Base-by-base conservation (phyloP, 768 basidiomycete genomes). In the Tephrocybe rancida region DNA sequence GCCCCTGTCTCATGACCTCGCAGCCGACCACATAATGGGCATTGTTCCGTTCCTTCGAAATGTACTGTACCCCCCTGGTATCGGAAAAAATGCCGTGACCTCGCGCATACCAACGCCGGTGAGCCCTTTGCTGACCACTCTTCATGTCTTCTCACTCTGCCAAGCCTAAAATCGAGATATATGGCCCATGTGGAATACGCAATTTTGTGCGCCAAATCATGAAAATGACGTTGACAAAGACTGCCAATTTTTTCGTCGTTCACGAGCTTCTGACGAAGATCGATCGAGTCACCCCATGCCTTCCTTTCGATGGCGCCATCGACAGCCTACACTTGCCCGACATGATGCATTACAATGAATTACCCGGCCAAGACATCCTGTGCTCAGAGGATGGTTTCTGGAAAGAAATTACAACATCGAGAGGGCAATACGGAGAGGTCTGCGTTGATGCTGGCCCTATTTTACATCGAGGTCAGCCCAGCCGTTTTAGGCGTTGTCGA, bases 141-240 rank as follows among this genome's bases (percentile, higher is more conserved):
- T 30, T 24, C 39, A 24, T 41, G 50, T 22, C 45, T 44, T 26
- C 43, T 53, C 18, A 52, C 26, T 42, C n/a, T 41, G 30, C 9
- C 3, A 55, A 82, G 75, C 82, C 83, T 0, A 75, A 69, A 32
- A 73, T 93, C 29, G 82, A 92, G 43, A 77, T 95, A 22, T 94
- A 86, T 64, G 92, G 92, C 0, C 92, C 90, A 0, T 81, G 84
- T 11, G 92, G 92, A 24, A 69, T 93, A 18, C 87, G 93, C 25
- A 69, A 73, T 18, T 89, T 94, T 67, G 72, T 95, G 22, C 87
- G 92, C 39, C 79, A 80, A 35, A 82, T 81, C 50, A 76, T 94
- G 61, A 77, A 77, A 48, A 80, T 90, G 72, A 92, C 93, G 0
- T 71, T 82, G 35, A 83, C 83, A 6, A 72, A 70, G 26, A 82